Conservation (phyloP, 768 basidiomycete species). For the Piloderma croceum region DNA sequence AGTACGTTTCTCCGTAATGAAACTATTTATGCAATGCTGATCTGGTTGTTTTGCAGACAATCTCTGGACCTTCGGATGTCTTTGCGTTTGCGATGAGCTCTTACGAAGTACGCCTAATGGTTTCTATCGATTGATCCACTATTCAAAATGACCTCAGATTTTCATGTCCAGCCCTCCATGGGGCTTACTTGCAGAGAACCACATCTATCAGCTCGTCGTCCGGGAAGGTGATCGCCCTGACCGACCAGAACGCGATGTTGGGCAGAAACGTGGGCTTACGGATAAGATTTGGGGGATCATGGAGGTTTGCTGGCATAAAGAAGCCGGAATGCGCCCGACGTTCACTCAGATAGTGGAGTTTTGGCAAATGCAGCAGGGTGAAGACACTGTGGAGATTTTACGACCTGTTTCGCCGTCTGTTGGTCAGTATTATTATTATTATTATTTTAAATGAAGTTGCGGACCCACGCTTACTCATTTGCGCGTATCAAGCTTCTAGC, state of each 20-base stretch:
- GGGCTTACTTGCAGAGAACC: constrained; percentile 21
- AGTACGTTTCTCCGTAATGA: constrained; percentile 10
- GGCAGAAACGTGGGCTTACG: constrained; percentile 11
- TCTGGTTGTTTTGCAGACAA: constrained; percentile 13
- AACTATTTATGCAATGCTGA: neutral
- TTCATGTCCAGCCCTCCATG: constrained; percentile 20
- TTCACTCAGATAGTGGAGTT: constrained; percentile 11
- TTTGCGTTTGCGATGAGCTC: constrained; percentile 25
- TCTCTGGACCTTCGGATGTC: constrained; percentile 22
- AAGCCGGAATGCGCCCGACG: constrained; percentile 19
- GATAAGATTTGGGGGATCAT: constrained; percentile 21
- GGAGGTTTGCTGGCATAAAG: constrained; percentile 22
- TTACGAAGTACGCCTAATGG: constrained; percentile 18
- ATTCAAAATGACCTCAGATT: constrained; percentile 10
- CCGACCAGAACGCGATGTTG: constrained; percentile 17
- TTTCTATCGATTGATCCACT: neutral
- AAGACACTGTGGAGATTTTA: too few species aligned
- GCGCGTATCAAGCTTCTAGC: too few species aligned
- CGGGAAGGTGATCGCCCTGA: constrained; percentile 22
- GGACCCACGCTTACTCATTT: too few species aligned
- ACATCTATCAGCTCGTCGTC: constrained; percentile 22
- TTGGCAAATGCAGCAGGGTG: too few species aligned
- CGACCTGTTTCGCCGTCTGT: too few species aligned
- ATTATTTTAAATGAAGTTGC: too few species aligned
- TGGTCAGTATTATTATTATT: too few species aligned